Evolutionary conservation across 2,329 filamentous ascomycete genomes (phyloP).

Genomic region (Clarireedia monteithiana): DNA sequence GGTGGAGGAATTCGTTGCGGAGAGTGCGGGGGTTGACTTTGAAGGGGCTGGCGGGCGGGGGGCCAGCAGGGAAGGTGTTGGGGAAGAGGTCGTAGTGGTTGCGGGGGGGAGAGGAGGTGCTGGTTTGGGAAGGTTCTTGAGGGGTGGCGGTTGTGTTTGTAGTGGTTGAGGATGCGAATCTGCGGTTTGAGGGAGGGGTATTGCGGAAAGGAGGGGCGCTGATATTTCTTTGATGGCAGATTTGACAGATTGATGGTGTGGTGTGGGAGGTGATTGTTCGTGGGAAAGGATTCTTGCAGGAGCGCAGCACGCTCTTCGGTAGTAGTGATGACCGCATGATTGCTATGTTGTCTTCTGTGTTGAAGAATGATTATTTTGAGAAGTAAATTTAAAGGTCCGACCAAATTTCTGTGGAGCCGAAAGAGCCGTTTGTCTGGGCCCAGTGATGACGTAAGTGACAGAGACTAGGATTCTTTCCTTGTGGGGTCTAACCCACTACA

Average conservation of each 20-base stretch:
- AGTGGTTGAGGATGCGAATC: neutral
- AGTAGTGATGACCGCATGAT: conserved; percentile 1
- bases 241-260: neutral
- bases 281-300: neutral
- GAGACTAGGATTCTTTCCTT: too few species aligned
- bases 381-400: too few species aligned
- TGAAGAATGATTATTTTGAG: too few species aligned
- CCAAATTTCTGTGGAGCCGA: too few species aligned
- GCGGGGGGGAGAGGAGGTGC: conserved; percentile 18
- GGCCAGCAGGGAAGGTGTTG: conserved; percentile 63
- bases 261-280: neutral
- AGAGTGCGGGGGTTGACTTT: conserved; percentile 61
- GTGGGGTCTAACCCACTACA: too few species aligned
- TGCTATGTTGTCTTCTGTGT: neutral
- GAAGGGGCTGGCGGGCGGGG: conserved; percentile 73
- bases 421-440: too few species aligned
- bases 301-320: neutral
- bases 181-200: neutral
- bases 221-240: neutral
- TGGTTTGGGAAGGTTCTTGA: neutral
- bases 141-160: neutral
- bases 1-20: conserved; percentile 75
- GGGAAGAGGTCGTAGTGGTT: conserved; percentile 90
- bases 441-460: too few species aligned
- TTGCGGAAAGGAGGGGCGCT: neutral